phyloP scores from a whole-genome alignment of 768 basidiomycete species.

The Daedaleopsis nitida region DNA sequence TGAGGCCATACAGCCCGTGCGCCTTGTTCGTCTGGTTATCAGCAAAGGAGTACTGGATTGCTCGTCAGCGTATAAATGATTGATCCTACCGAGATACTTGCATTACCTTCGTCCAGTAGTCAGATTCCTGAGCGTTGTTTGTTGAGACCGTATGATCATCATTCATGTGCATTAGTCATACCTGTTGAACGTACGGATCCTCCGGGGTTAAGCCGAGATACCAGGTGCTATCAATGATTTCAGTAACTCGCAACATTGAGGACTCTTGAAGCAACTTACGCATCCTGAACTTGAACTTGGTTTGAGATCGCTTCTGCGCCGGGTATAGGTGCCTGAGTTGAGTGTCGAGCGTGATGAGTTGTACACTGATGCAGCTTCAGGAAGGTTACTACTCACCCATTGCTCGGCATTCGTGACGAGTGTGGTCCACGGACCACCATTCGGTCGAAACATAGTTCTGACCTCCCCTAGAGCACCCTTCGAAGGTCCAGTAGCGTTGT shows the following conservation, averaged over 20 bases:
- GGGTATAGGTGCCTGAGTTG: constrained; percentile 25
- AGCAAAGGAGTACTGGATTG: constrained; percentile 28
- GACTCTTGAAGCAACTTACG: constrained; percentile 5
- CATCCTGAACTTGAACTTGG: constrained; percentile 28
- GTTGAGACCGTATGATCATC: not conserved
- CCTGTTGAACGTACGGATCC: constrained; percentile 29
- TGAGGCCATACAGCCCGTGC: constrained; percentile 24
- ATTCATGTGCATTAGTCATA: not conserved
- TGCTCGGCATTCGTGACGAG: constrained; percentile 31
- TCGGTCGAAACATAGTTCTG: constrained; percentile 36
- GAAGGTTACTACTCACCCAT: constrained; percentile 19
- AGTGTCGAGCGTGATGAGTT: not conserved
- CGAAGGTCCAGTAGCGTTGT: constrained; percentile 22
- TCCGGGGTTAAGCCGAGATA: constrained; percentile 29
- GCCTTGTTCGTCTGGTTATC: constrained; percentile 36
- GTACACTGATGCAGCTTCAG: not conserved
- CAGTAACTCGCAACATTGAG: not conserved
- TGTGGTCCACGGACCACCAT: constrained; percentile 28
- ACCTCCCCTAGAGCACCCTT: constrained; percentile 28
- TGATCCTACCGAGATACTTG: not conserved
- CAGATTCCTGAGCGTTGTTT: constrained; percentile 24
- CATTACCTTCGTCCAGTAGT: constrained; percentile 29
- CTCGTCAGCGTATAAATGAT: not conserved
- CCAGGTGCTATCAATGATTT: constrained; percentile 24
- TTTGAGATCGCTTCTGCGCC: constrained; percentile 21